Percentiles rank a stretch among this genome's conserved stretches.
Conservation (phyloP, 1,139 yeast species). For the Chernovozyma sophiae-reginae region DNA sequence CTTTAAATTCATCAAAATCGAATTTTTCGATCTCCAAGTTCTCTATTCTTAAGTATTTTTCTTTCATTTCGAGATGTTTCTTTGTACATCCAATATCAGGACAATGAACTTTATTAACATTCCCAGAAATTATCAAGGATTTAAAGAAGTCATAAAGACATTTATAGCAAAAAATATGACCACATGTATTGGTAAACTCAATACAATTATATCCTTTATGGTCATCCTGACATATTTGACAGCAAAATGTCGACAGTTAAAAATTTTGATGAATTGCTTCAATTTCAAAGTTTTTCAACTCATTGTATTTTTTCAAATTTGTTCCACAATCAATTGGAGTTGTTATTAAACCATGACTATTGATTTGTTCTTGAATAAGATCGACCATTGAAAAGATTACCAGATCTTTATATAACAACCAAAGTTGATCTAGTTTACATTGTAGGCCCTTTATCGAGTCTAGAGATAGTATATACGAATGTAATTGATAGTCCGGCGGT, state of each 20-base stretch:
- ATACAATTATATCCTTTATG: slow-evolving; percentile 46
- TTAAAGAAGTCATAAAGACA: slow-evolving; percentile 49
- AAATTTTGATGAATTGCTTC: slow-evolving; percentile 26
- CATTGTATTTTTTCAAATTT: slow-evolving; percentile 14
- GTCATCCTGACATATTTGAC: slow-evolving; percentile 58
- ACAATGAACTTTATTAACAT: slow-evolving; percentile 53
- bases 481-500: slow-evolving; percentile 24
- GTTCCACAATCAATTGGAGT: slow-evolving; percentile 8
- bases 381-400: slow-evolving; percentile 48
- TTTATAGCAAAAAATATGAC: slow-evolving; percentile 50
- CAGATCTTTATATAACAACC: slow-evolving; percentile 39
- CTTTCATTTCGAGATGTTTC: slow-evolving; percentile 14
- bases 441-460: slow-evolving; percentile 13
- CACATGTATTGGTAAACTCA: slow-evolving; percentile 38
- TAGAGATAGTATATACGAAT: slow-evolving; percentile 18
- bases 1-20: slow-evolving; percentile 23
- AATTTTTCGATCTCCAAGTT: slow-evolving; percentile 15
- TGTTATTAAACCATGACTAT: slow-evolving; percentile 8
- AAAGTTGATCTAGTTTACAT: slow-evolving; percentile 20
- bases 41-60: slow-evolving; percentile 20
- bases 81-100: slow-evolving; percentile 51
- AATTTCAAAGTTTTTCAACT: slow-evolving; percentile 14
- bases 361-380: slow-evolving; percentile 24
- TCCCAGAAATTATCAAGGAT: slow-evolving; percentile 47
- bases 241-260: slow-evolving; percentile 38